Percentiles rank a stretch among this genome's conserved stretches.
Evolutionary conservation across 2,329 filamentous ascomycete species (phyloP).

Genomic region (Esteya vermicola): DNA sequence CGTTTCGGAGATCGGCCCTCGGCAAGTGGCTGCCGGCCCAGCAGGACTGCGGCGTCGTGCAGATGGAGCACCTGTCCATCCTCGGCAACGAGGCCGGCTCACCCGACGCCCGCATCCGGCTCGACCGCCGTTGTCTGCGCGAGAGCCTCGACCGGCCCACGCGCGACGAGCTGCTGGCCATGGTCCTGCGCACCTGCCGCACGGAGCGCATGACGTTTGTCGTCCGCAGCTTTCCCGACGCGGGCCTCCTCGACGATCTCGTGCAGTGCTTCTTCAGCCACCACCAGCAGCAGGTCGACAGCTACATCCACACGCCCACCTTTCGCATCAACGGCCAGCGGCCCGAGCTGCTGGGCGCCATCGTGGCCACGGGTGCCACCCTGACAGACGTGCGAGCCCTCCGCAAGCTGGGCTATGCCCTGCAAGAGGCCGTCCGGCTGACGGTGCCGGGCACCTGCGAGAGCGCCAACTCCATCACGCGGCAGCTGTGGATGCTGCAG

Average conservation of each 20-base stretch:
- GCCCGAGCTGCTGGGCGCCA: slow-evolving; percentile 45
- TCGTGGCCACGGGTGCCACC: slow-evolving; percentile 46
- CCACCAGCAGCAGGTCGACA: slow-evolving; percentile 40
- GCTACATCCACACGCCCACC: slow-evolving; percentile 48
- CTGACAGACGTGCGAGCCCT: slow-evolving; percentile 35
- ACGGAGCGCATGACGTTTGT: slow-evolving; percentile 36
- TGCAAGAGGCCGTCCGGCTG: slow-evolving; percentile 35
- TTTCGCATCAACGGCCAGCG: slow-evolving; percentile 39
- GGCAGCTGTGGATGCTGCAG: slow-evolving; percentile 34
- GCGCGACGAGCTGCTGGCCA: slow-evolving; percentile 48
- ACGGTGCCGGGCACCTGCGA: slow-evolving; percentile 26
- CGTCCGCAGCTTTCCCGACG: slow-evolving; percentile 47
- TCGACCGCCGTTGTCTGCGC: slow-evolving; percentile 13
- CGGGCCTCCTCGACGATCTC: slow-evolving; percentile 44
- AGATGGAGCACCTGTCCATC: slow-evolving; percentile 30
- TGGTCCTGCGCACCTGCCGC: slow-evolving; percentile 43
- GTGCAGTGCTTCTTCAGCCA: slow-evolving; percentile 45
- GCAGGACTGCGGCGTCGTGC: slow-evolving; percentile 27
- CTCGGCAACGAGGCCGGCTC: slow-evolving; percentile 22
- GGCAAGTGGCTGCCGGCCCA: slow-evolving; percentile 34
- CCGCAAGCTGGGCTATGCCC: slow-evolving; percentile 44
- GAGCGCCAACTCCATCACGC: slow-evolving; percentile 26
- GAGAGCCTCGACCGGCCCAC: slow-evolving; percentile 30
- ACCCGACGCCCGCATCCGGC: slow-evolving; percentile 23
- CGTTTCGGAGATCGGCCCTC: slow-evolving; percentile 35